phyloP scores from a whole-genome alignment of 176 grass and related monocot genomes.

The Puya raimondii region DNA sequence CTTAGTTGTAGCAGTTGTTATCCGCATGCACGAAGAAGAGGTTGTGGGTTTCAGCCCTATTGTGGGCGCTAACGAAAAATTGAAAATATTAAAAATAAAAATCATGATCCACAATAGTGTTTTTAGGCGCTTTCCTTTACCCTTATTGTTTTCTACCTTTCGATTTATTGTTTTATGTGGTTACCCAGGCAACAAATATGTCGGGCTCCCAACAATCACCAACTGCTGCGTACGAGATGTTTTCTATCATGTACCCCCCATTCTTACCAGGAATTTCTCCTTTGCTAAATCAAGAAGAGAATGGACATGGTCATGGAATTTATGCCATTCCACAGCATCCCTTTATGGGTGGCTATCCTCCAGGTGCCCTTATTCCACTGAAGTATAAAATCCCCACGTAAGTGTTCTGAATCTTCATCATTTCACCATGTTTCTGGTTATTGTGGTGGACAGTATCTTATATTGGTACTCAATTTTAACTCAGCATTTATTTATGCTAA shows the following conservation, averaged over 20 bases:
- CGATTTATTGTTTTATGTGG: no score
- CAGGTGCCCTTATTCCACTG: conserved; percentile 53
- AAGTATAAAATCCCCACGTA: conserved; percentile 81
- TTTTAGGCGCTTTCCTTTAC: no score
- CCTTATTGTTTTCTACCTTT: no score
- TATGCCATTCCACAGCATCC: conserved; percentile 68
- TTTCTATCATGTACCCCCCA: conserved; percentile 31
- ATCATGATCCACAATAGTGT: no score
- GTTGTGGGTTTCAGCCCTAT: no score
- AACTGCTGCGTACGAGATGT: conserved; percentile 21
- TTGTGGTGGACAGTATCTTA: not conserved
- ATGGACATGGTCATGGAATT: conserved; percentile 64
- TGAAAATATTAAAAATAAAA: no score
- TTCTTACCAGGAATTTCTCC: conserved; percentile 25
- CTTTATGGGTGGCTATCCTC: conserved; percentile 38
- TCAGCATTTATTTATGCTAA: not conserved
- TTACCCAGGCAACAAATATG: conserved; percentile 8
- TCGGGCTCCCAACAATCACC: conserved; percentile 6
- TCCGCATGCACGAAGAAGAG: no score
- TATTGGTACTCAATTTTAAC: not conserved
- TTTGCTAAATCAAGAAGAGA: conserved; percentile 39
- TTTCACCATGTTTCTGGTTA: not conserved
- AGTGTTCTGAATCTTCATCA: conserved; percentile 11
- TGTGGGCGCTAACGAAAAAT: no score
- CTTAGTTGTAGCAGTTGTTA: no score